Evolutionary conservation across 352 stramenopile species (phyloP).

Genomic region (Phytophthora sansomeana): DNA sequence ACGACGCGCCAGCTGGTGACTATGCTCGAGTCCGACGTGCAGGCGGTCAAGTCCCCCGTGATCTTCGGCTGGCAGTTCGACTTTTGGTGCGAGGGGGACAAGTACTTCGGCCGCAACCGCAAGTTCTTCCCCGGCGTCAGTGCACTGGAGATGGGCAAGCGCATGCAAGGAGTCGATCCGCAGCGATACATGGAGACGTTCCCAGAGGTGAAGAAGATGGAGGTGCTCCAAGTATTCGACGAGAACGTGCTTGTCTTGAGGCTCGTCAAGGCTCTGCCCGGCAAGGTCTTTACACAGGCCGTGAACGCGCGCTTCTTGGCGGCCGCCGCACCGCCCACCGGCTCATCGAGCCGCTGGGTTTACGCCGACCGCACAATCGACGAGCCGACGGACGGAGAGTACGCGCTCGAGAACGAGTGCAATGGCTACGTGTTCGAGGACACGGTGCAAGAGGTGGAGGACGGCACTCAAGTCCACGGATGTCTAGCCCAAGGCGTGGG

Average conservation of each 20-base stretch:
- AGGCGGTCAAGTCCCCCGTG: constrained; percentile 47
- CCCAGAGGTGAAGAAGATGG: constrained; percentile 65
- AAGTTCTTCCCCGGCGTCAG: constrained; percentile 72
- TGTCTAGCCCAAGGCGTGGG: constrained; percentile 64
- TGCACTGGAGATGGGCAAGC: constrained; percentile 61
- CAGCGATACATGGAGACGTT: constrained; percentile 72
- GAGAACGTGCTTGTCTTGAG: constrained; percentile 63
- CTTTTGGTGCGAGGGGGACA: constrained; percentile 60
- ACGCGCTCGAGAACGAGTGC: constrained; percentile 67
- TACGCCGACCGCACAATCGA: constrained; percentile 62
- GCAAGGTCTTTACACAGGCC: constrained; percentile 55
- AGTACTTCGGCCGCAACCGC: constrained; percentile 61
- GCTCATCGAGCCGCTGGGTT: constrained; percentile 57
- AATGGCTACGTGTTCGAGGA: constrained; percentile 78
- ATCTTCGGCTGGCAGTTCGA: constrained; percentile 75
- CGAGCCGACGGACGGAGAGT: constrained; percentile 44
- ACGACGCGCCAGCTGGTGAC: constrained; percentile 51
- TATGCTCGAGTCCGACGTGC: constrained; percentile 49
- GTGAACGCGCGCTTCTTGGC: constrained; percentile 59
- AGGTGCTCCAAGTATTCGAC: constrained; percentile 51
- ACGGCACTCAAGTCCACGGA: constrained; percentile 52
- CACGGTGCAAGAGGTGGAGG: constrained; percentile 37
- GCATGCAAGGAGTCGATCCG: constrained; percentile 59
- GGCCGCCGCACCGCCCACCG: constrained; percentile 46
- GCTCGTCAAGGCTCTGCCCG: constrained; percentile 61